Evolutionary conservation across 345 rosid genomes (phyloP), one percentile per base, ranked within the genome.

Genomic region (Adansonia digitata): DNA sequence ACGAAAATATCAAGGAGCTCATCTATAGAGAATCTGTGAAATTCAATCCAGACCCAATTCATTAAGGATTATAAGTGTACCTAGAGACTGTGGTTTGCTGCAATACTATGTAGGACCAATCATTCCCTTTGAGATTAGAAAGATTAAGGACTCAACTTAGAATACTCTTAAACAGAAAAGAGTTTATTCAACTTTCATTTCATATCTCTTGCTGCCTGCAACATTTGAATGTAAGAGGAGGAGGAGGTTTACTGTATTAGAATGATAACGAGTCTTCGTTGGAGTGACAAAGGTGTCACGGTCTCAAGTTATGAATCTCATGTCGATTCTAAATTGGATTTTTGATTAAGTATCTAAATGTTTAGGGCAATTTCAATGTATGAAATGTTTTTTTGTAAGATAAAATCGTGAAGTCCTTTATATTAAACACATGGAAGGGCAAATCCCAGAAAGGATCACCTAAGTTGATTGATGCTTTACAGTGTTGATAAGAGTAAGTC

Each of bases 1-100:
- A 95, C 77, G 98, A 93, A 81, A 84, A 95, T 78, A 93, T 95
- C 69, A 95, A 91, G 87, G 99, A 95, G 85, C 97, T 93, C 60
- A 89, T 95, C 79, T 91, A 94, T 90, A 84, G 88, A 83, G 99
- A 95, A 84, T 87, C 99, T 69, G 88, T 87, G 53, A 90, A 82
- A 78, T 91, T 90, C 89, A 88, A 92, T 81, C 98, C 98, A 13
- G 92, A 91, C 77, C 86, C 88, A 69, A 67, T 77, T 68, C 77
- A 72, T 66, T 87, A 84, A 86, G 81, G 81, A 53, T 56, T 61
- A 61, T n/a, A 69, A 70, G 42, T 7, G 56, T 51, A 77, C n/a
- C 51, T 68, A 52, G 34, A 20, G 78, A 40, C 46, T 81, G 53
- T 49, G 26, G 51, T 77, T 74, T 64, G 67, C 66, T 27, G 46